Conservation (phyloP, 164 flowering plant species). For the Nymphaea colorata region DNA sequence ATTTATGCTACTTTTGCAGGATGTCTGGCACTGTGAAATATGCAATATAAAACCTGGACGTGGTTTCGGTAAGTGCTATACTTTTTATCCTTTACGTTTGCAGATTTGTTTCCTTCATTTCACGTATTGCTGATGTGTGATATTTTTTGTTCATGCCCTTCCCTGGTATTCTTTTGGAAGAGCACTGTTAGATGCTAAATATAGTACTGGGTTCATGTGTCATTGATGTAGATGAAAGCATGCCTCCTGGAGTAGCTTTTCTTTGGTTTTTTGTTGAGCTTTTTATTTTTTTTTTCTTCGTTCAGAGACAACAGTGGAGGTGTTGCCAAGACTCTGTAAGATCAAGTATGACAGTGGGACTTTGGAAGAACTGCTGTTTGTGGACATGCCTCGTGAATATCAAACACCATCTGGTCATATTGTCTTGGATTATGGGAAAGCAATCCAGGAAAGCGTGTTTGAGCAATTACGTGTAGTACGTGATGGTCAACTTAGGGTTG, state of each 20-base stretch:
- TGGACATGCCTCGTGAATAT: constrained; percentile 95
- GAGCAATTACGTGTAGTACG: constrained; percentile 98
- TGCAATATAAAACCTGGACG: constrained; percentile 98
- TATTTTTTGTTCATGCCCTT: too few relatives aligned
- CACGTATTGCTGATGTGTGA: too few relatives aligned
- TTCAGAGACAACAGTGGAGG: constrained; percentile 95
- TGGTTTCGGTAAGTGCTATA: constrained; percentile 70
- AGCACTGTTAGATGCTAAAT: too few relatives aligned
- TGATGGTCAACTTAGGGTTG: constrained; percentile 95
- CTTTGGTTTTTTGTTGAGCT: too few relatives aligned
- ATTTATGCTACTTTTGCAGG: constrained; percentile 35
- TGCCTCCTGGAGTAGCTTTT: too few relatives aligned
- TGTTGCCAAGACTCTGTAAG: constrained; percentile 91
- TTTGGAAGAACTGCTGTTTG: constrained; percentile 91
- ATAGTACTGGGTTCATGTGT: too few relatives aligned
- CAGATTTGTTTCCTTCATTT: too few relatives aligned
- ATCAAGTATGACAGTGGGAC: constrained; percentile 99
- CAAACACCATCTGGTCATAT: constrained; percentile 93
- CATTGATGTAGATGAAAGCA: too few relatives aligned
- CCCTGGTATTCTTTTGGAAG: too few relatives aligned
- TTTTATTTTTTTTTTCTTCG: not conserved
- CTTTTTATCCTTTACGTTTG: not conserved
- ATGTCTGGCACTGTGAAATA: constrained; percentile 99
- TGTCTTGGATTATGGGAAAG: constrained; percentile 95
- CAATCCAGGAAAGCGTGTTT: constrained; percentile 98